These are phyloP conservation scores for Aspergillus proliferans DNA, from an alignment of 2,329 filamentous ascomycete genomes.

Conservation along the genomic window DNA sequence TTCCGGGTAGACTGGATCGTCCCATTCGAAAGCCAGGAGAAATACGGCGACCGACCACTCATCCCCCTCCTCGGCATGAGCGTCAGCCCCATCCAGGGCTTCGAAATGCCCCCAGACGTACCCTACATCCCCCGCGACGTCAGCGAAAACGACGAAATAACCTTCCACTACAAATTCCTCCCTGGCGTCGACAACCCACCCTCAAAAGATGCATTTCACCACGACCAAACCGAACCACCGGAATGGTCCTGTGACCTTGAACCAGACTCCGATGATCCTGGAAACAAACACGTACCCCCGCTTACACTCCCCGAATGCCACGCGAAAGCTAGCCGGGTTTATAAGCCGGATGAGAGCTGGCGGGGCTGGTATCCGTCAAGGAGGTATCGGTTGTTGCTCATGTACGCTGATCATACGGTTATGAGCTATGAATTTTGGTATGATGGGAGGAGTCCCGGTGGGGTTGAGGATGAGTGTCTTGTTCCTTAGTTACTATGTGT, in stretches of 20 bases:
- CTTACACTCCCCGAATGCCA: conserved; percentile 30
- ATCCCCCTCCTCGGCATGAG: conserved; percentile 50
- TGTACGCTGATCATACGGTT: conserved; percentile 51
- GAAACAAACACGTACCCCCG: neutral
- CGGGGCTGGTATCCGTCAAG: conserved; percentile 37
- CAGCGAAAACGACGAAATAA: conserved; percentile 10
- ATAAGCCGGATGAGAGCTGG: conserved; percentile 33
- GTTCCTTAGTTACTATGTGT: neutral
- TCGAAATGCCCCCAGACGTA: conserved; percentile 31
- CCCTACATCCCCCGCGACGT: conserved; percentile 23
- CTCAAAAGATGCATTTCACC: neutral
- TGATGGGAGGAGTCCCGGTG: conserved; percentile 24
- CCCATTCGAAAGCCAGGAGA: conserved; percentile 48
- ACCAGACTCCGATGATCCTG: neutral
- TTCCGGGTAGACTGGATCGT: conserved; percentile 54
- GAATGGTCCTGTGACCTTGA: neutral
- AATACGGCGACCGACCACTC: conserved; percentile 36
- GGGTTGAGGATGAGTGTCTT: neutral
- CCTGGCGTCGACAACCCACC: neutral
- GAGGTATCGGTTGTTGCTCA: conserved; percentile 49
- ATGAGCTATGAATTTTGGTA: conserved; percentile 55
- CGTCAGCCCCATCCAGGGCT: conserved; percentile 52
- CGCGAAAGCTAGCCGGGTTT: conserved; percentile 24
- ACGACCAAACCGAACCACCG: neutral
- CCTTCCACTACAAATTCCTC: conserved; percentile 15